Base-by-base conservation (phyloP, 768 basidiomycete genomes). In the Vararia minispora region DNA sequence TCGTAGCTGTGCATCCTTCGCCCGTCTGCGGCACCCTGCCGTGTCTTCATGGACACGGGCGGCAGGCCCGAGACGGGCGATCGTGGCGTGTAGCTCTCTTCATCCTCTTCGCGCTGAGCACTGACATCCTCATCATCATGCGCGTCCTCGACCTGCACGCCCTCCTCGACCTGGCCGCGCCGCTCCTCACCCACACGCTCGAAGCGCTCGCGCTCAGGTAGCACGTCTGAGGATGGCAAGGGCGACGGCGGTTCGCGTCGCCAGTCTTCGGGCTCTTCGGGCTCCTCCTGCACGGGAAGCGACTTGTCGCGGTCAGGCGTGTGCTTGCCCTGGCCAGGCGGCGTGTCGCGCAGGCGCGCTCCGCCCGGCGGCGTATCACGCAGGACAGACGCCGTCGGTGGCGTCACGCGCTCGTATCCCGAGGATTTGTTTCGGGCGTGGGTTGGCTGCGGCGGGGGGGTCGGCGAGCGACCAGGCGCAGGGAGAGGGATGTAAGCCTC, bases 51-150 rank as follows among this genome's bases (percentile, higher is more conserved):
- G 23, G 35, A 38, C 16, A 42, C 41, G 25, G 40, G 33, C 2
- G 47, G 47, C 4, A 48, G 23, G 27, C 28, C 29, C 30, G 26
- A 44, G 6, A 45, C 46, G 1, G 47, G 47, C 5, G 47, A 48
- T 10, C 47, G 41, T 6, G 47, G 47, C 3, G 47, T 48, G 24
- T 46, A 46, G 39, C 47, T 48, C 33, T 48, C 47, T 30, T 48
- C 47, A 21, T 48, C 47, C 32, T 48, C 45, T 10, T 37, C 39
- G 24, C 42, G 44, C 12, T 35, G 37, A 16, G 18, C 40, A 37
- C 45, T 28, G 17, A 37, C 42, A 25, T 33, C 35, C 18, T 40
- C 45, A n/a, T n/a, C n/a, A 27, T 22, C 38, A 28, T 39, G 37
- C n/a, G 41, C 44, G 3, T 37, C 37, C 22, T 21, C 28, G n/a